Evolutionary conservation across 1,284 basidiomycete genomes (phyloP).

Genomic region (Mrakiaceae sp.): DNA sequence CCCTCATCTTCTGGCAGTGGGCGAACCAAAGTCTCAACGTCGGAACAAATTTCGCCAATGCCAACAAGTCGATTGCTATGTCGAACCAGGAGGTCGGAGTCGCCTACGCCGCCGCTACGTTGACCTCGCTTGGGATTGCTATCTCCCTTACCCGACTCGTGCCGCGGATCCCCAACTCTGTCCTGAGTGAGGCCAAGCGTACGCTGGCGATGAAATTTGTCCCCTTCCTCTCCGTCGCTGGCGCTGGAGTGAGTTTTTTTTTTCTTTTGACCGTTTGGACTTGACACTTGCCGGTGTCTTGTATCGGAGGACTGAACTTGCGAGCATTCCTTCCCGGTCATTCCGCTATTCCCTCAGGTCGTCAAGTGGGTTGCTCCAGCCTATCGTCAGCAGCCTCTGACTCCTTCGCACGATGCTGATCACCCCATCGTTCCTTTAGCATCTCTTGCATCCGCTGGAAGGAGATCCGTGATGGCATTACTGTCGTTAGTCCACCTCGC

Average conservation of each 20-base stretch:
- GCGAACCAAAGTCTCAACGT: constrained; percentile 43
- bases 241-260: constrained; percentile 29
- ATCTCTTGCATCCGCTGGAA: constrained; percentile 46
- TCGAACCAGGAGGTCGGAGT: constrained; percentile 36
- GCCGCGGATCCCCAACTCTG: constrained; percentile 31
- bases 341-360: constrained; percentile 8
- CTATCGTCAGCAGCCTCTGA: not conserved
- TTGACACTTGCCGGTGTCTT: too few relatives aligned
- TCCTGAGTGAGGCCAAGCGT: constrained; percentile 25
- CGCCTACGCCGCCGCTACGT: constrained; percentile 41
- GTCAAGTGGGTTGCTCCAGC: constrained; percentile 32
- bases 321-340: too few relatives aligned
- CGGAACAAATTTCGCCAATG: constrained; percentile 32
- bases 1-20: constrained; percentile 44
- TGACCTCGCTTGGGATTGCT: constrained; percentile 41
- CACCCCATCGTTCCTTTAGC: constrained; percentile 16
- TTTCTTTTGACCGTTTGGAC: too few relatives aligned
- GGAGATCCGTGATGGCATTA: constrained; percentile 43
- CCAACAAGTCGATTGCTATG: constrained; percentile 40
- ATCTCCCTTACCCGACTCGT: constrained; percentile 40
- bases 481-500: constrained; percentile 28
- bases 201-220: constrained; percentile 38
- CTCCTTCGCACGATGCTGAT: not conserved
- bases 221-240: constrained; percentile 37
- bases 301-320: too few relatives aligned